Percentiles rank a stretch among this genome's conserved stretches.
Conservation (phyloP, 176 grass and related monocot species). For the Paspalum vaginatum region DNA sequence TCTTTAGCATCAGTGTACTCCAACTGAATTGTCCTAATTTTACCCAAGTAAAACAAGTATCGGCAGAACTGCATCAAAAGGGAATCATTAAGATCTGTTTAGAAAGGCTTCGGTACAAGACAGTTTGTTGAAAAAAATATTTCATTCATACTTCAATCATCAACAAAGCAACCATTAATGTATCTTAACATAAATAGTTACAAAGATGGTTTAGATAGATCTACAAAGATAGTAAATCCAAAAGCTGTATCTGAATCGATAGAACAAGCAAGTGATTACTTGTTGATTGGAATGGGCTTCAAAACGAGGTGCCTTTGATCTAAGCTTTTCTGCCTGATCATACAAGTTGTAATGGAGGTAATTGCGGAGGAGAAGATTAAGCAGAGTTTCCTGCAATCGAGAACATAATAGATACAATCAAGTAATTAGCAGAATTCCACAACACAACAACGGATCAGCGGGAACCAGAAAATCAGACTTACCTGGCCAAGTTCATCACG, state of each 20-base stretch:
- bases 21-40: constrained; percentile 93
- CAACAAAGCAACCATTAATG: constrained; percentile 1
- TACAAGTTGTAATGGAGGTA: constrained; percentile 97
- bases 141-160: not conserved
- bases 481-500: constrained; percentile 89
- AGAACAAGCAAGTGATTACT: constrained; percentile 37
- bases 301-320: constrained; percentile 94
- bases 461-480: constrained; percentile 18
- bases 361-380: constrained; percentile 97
- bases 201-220: not conserved
- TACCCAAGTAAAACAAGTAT: constrained; percentile 89
- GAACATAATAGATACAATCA: not conserved
- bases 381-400: constrained; percentile 74
- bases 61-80: constrained; percentile 65
- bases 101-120: constrained; percentile 3
- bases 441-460: too few species aligned
- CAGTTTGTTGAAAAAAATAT: constrained; percentile 1
- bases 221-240: not conserved
- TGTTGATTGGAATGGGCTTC: constrained; percentile 94
- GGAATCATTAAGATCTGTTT: not conserved
- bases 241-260: not conserved
- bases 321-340: constrained; percentile 88
- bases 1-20: constrained; percentile 94
- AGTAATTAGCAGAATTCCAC: not conserved
- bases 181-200: not conserved